A percentile compares a stretch with the other conserved stretches of the same genome.
Conservation (phyloP, 169 alveolate genomes). For the Eimeria maxima region DNA sequence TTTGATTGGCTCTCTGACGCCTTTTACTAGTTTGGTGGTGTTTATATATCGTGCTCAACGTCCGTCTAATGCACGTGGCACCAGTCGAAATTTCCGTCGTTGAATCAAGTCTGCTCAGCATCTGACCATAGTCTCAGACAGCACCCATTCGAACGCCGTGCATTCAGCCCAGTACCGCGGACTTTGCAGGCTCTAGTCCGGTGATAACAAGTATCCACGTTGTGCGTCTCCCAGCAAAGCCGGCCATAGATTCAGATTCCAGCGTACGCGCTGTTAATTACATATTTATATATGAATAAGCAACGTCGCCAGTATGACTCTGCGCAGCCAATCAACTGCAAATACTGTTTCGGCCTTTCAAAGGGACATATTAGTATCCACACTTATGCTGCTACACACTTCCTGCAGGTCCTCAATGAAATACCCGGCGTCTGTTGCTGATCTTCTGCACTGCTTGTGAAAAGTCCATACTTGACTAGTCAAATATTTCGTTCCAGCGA, state of each 20-base stretch:
- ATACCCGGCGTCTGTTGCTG: background rate
- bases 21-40: background rate
- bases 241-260: background rate
- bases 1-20: background rate
- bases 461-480: background rate
- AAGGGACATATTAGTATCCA: background rate
- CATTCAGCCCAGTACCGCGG: background rate
- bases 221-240: background rate
- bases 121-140: background rate
- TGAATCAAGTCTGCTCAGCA: background rate
- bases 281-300: background rate
- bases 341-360: background rate
- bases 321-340: background rate
- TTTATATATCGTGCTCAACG: background rate
- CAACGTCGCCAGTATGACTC: background rate
- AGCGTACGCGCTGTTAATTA: constrained; percentile 10
- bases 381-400: background rate
- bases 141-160: background rate
- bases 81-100: background rate
- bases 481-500: background rate
- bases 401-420: background rate
- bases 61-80: background rate
- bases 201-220: background rate
- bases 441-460: background rate
- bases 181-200: background rate